Evolutionary conservation across 768 basidiomycete genomes (phyloP), one percentile per base, ranked within the genome.

Genomic region (Cyclocybe cylindracea): DNA sequence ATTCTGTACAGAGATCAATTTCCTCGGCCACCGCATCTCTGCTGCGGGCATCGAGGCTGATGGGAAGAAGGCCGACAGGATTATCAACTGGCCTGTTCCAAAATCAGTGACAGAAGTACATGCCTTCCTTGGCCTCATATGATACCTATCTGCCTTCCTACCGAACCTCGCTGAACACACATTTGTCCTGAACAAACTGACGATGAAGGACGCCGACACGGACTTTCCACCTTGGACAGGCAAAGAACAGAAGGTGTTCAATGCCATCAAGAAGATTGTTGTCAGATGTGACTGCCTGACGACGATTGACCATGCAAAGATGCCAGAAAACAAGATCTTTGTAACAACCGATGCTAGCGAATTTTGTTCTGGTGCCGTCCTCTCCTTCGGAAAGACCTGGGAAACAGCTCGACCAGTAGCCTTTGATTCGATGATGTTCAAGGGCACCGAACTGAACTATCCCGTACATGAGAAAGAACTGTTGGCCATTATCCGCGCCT

Each of bases 391-490:
- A 0, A 46, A 53, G 1, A 66, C 65, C 1, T 67, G 63, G 61
- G 70, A 70, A 41, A 53, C 55, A 0, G 58, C 70, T 1, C 55
- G 69, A 2, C 73, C 71, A 3, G 71, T 69, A 32, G 57, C 64
- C 33, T 61, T 62, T 48, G 46, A 70, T 55, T 76, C 55, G 0
- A 39, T 39, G 34, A 59, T 52, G 13, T 62, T 66, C 19, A 66
- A 60, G n/a, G 50, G 18, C 40, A 65, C 71, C 0, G 54, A 62
- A 33, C 14, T 2, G n/a, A n/a, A n/a, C n/a, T n/a, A n/a, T n/a
- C n/a, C n/a, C n/a, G n/a, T n/a, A n/a, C n/a, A n/a, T n/a, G n/a
- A 77, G 53, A 67, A 70, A 48, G 74, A 77, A 50, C 53, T 76
- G 0, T 51, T 75, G 0, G 71, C 73, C 0, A 71, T 78, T 9